Evolutionary conservation across 2,329 filamentous ascomycete species (phyloP), one percentile per base, ranked within the genome.

Genomic region (Colletotrichum tropicicola): DNA sequence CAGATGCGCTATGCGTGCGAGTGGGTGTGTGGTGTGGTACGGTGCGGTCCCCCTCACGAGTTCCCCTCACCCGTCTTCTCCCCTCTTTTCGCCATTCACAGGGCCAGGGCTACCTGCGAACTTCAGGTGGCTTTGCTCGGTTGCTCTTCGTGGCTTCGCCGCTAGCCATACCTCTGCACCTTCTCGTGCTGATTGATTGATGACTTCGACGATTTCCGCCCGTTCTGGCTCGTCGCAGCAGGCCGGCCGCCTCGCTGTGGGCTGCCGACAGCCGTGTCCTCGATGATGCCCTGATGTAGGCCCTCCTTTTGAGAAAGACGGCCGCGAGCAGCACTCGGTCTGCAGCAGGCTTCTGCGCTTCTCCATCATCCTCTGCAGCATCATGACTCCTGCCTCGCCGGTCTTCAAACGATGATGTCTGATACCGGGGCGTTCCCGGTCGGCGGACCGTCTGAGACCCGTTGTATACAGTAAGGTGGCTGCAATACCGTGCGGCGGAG

Each of bases 61-160:
- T 53, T 43, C 19, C 39, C 39, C 39, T 43, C 39, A 43, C 39
- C 32, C 13, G 32, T 3, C 32, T 35, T 35, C 32, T 35, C 32
- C 32, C 35, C 35, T 27, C 35, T 15, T 12, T 27, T 62, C 45
- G 27, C 55, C 30, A 19, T 49, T 59, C 23, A 21, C 56, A 60
- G 25, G 48, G 43, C 56, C 61, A 37, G 48, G 61, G 56, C 49
- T 21, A 48, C 17, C 56, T 65, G 61, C 56, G 57, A 55, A 55
- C 35, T 65, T 62, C 62, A 62, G 62, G 62, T 65, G 57, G 62
- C 49, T 37, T 65, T 56, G 51, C 56, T 32, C 35, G 23, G 32
- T 53, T 27, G 53, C 43, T 49, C 35, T 19, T 41, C 48, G 27
- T 54, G 43, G 48, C 32, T 54, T 60, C 35, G 21, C 32, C 19